phyloP scores from a whole-genome alignment of 2,329 filamentous ascomycete species.

The Thyridium curvatum region DNA sequence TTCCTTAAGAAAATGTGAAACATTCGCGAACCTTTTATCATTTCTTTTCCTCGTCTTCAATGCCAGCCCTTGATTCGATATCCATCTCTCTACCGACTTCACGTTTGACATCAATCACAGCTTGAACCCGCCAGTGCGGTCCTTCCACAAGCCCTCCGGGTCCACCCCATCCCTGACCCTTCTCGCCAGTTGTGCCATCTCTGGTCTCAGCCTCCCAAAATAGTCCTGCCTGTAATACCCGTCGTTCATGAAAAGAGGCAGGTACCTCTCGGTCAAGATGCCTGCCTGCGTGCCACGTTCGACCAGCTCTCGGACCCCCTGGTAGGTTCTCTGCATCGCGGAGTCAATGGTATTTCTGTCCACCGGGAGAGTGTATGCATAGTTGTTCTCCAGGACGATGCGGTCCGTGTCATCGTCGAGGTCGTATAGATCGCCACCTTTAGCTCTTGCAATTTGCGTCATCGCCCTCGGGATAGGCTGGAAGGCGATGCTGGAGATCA shows the following conservation, averaged over 20 bases:
- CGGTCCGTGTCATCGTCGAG: constrained; percentile 29
- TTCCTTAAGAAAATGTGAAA: no score
- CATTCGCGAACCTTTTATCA: no score
- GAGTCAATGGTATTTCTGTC: constrained; percentile 23
- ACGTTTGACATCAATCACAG: constrained; percentile 7
- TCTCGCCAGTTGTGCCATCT: constrained; percentile 24
- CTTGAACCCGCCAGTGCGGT: constrained; percentile 35
- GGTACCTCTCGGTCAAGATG: constrained; percentile 24
- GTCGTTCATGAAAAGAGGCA: constrained; percentile 38
- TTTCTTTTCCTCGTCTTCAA: no score
- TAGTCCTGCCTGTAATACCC: constrained; percentile 34
- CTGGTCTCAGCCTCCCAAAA: constrained; percentile 28
- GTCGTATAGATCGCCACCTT: constrained; percentile 31
- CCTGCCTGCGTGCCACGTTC: constrained; percentile 22
- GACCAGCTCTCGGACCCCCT: constrained; percentile 21
- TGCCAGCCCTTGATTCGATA: no score
- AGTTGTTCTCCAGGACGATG: constrained; percentile 36
- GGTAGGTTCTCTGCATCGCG: constrained; percentile 28
- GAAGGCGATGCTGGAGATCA: constrained; percentile 14
- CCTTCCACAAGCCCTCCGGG: constrained; percentile 26
- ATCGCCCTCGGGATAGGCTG: constrained; percentile 26
- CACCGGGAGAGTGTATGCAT: constrained; percentile 23
- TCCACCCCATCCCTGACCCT: constrained; percentile 27
- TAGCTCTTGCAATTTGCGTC: constrained; percentile 19
- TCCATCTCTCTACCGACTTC: no score